Conservation (phyloP, 2,329 filamentous ascomycete genomes). For the Penicillium nordicum region DNA sequence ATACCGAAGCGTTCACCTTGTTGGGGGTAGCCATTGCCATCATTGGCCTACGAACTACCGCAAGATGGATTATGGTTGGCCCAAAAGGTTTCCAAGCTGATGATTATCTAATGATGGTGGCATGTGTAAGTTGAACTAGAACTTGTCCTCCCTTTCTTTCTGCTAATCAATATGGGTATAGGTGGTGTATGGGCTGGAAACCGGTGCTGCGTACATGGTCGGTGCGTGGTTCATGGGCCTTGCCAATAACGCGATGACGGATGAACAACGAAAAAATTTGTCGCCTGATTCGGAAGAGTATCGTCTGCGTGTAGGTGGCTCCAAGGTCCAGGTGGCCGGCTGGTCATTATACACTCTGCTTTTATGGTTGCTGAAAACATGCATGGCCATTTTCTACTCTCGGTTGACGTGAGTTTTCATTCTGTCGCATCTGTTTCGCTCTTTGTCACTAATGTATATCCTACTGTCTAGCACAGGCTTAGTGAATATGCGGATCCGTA, state of each 20-base stretch:
- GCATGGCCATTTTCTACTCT: constrained; percentile 56
- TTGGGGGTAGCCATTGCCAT: constrained; percentile 50
- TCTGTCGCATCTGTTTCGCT: background rate
- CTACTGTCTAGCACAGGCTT: constrained; percentile 36
- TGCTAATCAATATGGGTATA: constrained; percentile 21
- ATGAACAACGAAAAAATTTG: constrained; percentile 47
- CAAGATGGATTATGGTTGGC: constrained; percentile 50
- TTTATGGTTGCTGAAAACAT: constrained; percentile 53
- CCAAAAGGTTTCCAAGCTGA: constrained; percentile 53
- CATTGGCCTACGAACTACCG: constrained; percentile 51
- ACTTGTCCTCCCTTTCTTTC: background rate
- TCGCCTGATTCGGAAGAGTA: constrained; percentile 48
- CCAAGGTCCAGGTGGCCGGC: constrained; percentile 52
- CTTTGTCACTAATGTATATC: background rate
- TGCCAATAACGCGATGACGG: constrained; percentile 58
- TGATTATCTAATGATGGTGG: constrained; percentile 59
- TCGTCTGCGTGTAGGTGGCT: constrained; percentile 50
- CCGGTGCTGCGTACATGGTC: constrained; percentile 49
- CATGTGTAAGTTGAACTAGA: constrained; percentile 42
- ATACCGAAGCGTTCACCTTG: constrained; percentile 50
- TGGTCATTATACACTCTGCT: constrained; percentile 55
- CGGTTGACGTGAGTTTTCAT: constrained; percentile 46
- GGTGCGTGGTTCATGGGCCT: constrained; percentile 50
- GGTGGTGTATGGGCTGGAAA: constrained; percentile 52
- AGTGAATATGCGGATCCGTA: constrained; percentile 43